Conservation (phyloP, 176 grass and related monocot species). For the Lolium multiflorum region DNA sequence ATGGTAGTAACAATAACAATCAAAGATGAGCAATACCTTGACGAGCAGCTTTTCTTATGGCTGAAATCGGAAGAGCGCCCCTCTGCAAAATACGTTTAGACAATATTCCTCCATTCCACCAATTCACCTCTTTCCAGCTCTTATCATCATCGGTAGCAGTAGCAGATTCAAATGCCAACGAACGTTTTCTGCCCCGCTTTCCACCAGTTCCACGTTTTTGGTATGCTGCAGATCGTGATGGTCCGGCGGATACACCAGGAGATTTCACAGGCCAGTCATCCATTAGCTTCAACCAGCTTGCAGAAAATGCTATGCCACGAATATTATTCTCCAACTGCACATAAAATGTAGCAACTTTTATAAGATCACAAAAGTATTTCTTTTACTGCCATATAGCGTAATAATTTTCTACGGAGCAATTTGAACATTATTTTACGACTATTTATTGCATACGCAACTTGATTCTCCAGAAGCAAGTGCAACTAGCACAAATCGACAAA, state of each 20-base stretch:
- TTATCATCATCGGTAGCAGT: slow-evolving; percentile 61
- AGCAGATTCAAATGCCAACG: slow-evolving; percentile 57
- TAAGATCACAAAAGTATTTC: slow-evolving; percentile 25
- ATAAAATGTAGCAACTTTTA: slow-evolving; percentile 33
- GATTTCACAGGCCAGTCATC: slow-evolving; percentile 70
- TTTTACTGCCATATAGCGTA: slow-evolving; percentile 15
- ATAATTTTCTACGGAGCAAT: slow-evolving; percentile 17
- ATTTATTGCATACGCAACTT: slow-evolving; percentile 41
- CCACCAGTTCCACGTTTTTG: slow-evolving; percentile 82
- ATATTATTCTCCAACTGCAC: slow-evolving; percentile 91
- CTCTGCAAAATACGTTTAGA: slow-evolving; percentile 81
- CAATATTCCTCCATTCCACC: slow-evolving; percentile 83
- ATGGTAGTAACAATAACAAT: slow-evolving; percentile 38
- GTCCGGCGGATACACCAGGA: slow-evolving; percentile 50
- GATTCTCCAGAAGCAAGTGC: slow-evolving; percentile 33
- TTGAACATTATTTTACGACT: slow-evolving; percentile 29
- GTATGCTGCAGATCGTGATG: slow-evolving; percentile 60
- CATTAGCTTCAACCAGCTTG: slow-evolving; percentile 80
- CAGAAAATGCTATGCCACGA: slow-evolving; percentile 76
- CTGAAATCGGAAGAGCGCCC: slow-evolving; percentile 54
- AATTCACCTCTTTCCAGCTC: slow-evolving; percentile 78
- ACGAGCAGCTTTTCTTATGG: slow-evolving; percentile 82
- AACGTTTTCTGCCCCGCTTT: slow-evolving; percentile 71
- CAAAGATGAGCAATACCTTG: slow-evolving; percentile 68
- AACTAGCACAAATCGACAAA: slow-evolving; percentile 7